phyloP scores from a whole-genome alignment of 2,329 filamentous ascomycete species.

The Paraphoma sp. region DNA sequence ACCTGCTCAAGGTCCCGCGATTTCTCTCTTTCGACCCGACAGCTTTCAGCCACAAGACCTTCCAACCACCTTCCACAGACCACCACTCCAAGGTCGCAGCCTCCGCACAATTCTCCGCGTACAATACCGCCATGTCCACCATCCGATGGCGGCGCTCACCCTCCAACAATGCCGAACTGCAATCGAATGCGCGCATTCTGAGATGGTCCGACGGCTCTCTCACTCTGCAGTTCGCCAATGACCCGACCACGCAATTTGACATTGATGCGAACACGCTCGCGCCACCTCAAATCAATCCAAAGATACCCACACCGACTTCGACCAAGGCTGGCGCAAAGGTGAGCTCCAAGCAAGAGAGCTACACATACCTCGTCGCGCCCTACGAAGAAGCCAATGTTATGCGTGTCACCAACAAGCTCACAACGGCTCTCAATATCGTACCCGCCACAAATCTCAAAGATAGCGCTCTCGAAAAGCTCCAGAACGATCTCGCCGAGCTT shows the following conservation, averaged over 20 bases:
- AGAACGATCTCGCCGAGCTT: constrained; percentile 70
- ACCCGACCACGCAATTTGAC: constrained; percentile 74
- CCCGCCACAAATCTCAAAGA: constrained; percentile 73
- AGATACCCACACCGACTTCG: constrained; percentile 57
- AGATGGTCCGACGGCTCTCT: constrained; percentile 82
- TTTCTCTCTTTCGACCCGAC: constrained; percentile 75
- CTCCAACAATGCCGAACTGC: constrained; percentile 67
- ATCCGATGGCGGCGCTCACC: constrained; percentile 74
- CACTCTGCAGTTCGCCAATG: constrained; percentile 75
- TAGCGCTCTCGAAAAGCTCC: constrained; percentile 72
- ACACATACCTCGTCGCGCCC: constrained; percentile 77
- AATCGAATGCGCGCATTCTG: constrained; percentile 77
- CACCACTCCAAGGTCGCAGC: constrained; percentile 57
- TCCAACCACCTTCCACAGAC: constrained; percentile 67
- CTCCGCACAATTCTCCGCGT: constrained; percentile 62
- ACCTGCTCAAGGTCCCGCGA: constrained; percentile 72
- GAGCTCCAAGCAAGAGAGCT: constrained; percentile 66
- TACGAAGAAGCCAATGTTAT: constrained; percentile 72
- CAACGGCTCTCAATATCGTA: constrained; percentile 72
- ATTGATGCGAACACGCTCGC: constrained; percentile 74
- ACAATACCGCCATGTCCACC: constrained; percentile 69
- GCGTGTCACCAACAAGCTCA: constrained; percentile 77
- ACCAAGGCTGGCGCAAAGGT: constrained; percentile 24
- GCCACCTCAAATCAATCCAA: constrained; percentile 60
- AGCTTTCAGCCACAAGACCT: constrained; percentile 70